Base-by-base conservation (phyloP, 148 eudicot genomes). In the Nepenthes mirabilis region DNA sequence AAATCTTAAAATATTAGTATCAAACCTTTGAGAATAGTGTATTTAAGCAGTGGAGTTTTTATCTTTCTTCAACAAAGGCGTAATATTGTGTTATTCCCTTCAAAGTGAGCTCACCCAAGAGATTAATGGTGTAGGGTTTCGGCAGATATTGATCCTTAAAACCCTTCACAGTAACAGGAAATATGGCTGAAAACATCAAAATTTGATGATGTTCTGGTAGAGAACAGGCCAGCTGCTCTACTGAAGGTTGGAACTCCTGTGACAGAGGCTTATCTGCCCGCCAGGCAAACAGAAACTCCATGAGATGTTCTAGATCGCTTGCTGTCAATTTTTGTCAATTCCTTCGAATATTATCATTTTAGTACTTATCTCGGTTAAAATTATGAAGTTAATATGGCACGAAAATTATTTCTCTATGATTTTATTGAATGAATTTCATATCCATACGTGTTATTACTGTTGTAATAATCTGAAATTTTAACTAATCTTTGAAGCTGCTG, bases 181-280 rank as follows among this genome's bases (percentile, higher is more conserved):
- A 88, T 32, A 91, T 88, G 45, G 91, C 97, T 47, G 97, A 90
- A 66, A 75, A 90, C 95, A 90, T 87, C 75, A 90, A 75, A 40
- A 90, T 77, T 59, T 90, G 97, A 61, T 95, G 91, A 70, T 62
- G 82, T 9, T 68, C 55, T 43, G 82, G 85, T 65, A 87, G 56
- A 74, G 84, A 90, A 45, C 56, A 63, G 55, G 87, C 84, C 52
- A 90, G 77, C 73, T 87, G 85, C 78, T 84, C 91, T 47, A 84
- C 61, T 1, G 95, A 84, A 40, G 91, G 97, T 72, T 84, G 91
- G 64, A 90, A 90, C 68, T 90, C 95, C 13, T 87, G 91, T 11
- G 97, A 87, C 67, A 90, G 66, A 47, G 87, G 85, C 68, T 90
- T 90, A 69, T 90, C 97, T 55, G 97, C 97, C 95, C 87, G 97